Evolutionary conservation across 2,329 filamentous ascomycete genomes (phyloP).

Genomic region (Sordariomycetes sp.): DNA sequence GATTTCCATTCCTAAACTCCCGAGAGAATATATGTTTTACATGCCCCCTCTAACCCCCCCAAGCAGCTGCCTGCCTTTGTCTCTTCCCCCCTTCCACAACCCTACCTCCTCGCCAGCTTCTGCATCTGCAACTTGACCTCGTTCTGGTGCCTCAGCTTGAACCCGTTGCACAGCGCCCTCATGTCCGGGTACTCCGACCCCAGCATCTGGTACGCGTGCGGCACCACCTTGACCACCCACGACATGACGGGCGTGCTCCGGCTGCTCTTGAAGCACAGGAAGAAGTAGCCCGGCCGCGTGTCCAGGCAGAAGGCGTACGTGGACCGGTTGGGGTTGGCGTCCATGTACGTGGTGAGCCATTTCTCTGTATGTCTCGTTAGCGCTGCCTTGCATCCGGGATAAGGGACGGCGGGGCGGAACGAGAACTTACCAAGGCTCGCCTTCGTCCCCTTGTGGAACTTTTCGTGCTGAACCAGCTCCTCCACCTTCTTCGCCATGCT

Average conservation of each 20-base stretch:
- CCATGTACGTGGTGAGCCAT: constrained; percentile 93
- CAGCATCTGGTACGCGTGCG: constrained; percentile 85
- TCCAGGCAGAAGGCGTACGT: constrained; percentile 96
- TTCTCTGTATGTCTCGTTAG: constrained; percentile 49
- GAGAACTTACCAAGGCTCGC: constrained; percentile 63
- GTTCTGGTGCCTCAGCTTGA: constrained; percentile 70
- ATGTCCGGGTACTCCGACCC: constrained; percentile 89
- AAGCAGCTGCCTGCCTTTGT: not conserved
- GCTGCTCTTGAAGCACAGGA: constrained; percentile 91
- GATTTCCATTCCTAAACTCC: not conserved
- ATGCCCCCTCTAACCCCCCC: not conserved
- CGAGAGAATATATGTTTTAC: not conserved
- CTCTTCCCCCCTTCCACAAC: not conserved
- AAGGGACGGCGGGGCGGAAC: not conserved
- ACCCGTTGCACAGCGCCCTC: constrained; percentile 90
- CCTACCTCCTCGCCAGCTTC: constrained; percentile 6
- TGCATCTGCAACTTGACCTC: constrained; percentile 48
- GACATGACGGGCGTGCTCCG: constrained; percentile 60
- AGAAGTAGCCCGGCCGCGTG: constrained; percentile 87
- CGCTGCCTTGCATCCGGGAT: constrained; percentile 9
- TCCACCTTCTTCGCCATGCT: constrained; percentile 97
- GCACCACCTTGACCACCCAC: constrained; percentile 84
- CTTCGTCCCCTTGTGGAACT: constrained; percentile 72
- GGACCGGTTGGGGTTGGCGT: constrained; percentile 87
- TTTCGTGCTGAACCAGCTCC: constrained; percentile 89